Evolutionary conservation across 2,329 filamentous ascomycete genomes (phyloP).

Genomic region (Pseudomassariella vexata): DNA sequence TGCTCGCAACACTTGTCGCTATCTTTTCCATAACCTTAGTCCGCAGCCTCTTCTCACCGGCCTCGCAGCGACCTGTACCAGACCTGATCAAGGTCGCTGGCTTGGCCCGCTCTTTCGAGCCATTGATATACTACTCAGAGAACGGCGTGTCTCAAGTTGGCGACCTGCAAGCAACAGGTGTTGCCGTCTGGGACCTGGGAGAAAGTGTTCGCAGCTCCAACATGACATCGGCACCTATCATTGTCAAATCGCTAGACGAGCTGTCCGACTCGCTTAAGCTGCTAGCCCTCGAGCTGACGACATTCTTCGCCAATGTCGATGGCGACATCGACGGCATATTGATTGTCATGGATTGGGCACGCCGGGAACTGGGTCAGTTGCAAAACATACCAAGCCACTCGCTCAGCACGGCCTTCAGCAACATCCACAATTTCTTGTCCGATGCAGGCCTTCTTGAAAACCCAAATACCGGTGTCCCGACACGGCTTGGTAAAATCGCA

Average conservation of each 20-base stretch:
- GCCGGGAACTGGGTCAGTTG: constrained; percentile 72
- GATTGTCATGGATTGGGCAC: constrained; percentile 94
- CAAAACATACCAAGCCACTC: constrained; percentile 55
- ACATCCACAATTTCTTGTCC: constrained; percentile 72
- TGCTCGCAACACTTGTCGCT: constrained; percentile 55
- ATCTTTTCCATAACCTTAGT: constrained; percentile 61
- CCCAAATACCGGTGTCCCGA: constrained; percentile 49
- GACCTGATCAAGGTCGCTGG: constrained; percentile 88
- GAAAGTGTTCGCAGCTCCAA: constrained; percentile 86
- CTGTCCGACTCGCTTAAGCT: constrained; percentile 81
- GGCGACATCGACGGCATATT: constrained; percentile 89
- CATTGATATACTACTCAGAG: constrained; percentile 90
- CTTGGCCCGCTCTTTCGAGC: constrained; percentile 86
- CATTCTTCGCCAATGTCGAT: constrained; percentile 90
- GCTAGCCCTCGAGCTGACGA: constrained; percentile 77
- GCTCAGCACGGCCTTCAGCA: constrained; percentile 70
- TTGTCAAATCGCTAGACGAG: constrained; percentile 79
- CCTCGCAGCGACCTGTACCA: constrained; percentile 60
- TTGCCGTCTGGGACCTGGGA: constrained; percentile 90
- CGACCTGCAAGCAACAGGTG: constrained; percentile 83
- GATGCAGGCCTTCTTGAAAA: constrained; percentile 56
- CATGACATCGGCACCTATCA: constrained; percentile 82
- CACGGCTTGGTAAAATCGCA: constrained; percentile 61
- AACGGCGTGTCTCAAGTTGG: constrained; percentile 80
- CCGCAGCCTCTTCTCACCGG: constrained; percentile 64